Percentiles rank a stretch among this genome's conserved stretches.
phyloP scores from a whole-genome alignment of 768 basidiomycete genomes.

The Podaxis mareebaensis region DNA sequence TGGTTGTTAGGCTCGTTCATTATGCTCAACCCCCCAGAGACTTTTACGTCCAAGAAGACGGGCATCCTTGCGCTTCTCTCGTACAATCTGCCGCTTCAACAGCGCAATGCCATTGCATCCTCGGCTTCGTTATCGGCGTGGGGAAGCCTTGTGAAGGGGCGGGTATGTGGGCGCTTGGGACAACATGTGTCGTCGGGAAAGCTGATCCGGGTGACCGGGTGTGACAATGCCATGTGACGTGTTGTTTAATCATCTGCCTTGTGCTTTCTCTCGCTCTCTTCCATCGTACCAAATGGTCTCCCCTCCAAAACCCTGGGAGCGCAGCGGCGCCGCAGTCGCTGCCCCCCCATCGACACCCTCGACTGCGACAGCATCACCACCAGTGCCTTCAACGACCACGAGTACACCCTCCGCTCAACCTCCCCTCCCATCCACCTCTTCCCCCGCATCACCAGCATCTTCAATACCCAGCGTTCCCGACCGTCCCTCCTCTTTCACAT shows the following conservation, averaged over 20 bases:
- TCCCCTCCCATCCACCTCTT: conserved; percentile 19
- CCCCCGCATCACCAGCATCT: conserved; percentile 20
- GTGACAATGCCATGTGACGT: neutral
- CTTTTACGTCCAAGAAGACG: neutral
- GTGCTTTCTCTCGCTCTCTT: conserved; percentile 1
- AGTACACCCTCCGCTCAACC: conserved; percentile 23
- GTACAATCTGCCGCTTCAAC: neutral
- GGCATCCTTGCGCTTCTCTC: neutral
- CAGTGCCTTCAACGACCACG: conserved; percentile 32
- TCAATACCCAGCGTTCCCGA: conserved; percentile 54
- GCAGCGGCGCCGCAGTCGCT: conserved; percentile 43
- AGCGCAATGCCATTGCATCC: neutral
- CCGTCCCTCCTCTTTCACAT: conserved; percentile 55
- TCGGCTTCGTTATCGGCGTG: neutral
- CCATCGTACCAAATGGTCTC: conserved; percentile 57
- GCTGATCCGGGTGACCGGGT: neutral
- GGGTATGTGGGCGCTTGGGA: neutral
- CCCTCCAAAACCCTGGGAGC: conserved; percentile 92
- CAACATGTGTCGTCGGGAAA: neutral
- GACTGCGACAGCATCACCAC: conserved; percentile 24
- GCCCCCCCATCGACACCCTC: conserved; percentile 27
- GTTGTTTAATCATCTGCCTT: conserved; percentile 3
- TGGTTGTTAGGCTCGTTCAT: neutral
- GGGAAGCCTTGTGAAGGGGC: neutral
- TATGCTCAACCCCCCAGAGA: neutral